phyloP scores from a whole-genome alignment of 495 filamentous ascomycete species.

The Glonium stellatum region DNA sequence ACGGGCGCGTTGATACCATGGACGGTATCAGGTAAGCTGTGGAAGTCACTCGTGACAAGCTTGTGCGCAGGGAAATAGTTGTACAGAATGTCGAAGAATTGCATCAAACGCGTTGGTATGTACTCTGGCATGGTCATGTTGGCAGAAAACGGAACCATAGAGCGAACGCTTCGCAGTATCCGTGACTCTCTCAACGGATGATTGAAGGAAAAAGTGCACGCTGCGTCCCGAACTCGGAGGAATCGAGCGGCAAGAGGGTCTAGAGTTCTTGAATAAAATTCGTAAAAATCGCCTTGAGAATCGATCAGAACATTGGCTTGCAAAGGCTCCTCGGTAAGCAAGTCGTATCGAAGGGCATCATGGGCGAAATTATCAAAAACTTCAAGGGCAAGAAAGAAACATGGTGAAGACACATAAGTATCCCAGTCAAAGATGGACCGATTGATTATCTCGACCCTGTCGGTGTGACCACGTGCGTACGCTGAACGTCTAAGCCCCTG shows the following conservation, averaged over 20 bases:
- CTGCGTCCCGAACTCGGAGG: conserved; percentile 65
- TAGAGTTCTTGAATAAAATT: conserved; percentile 73
- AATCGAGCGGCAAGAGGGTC: conserved; percentile 81
- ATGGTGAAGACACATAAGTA: conserved; percentile 73
- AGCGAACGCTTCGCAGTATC: conserved; percentile 51
- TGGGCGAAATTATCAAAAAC: conserved; percentile 99
- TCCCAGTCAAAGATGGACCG: conserved; percentile 92
- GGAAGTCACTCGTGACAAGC: conserved; percentile 86
- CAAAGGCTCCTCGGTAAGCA: conserved; percentile 62
- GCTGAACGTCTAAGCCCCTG: conserved; percentile 59
- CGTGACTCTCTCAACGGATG: conserved; percentile 50
- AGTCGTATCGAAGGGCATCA: conserved; percentile 84
- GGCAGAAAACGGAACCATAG: conserved; percentile 57
- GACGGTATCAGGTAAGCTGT: conserved; percentile 71
- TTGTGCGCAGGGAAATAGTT: conserved; percentile 82
- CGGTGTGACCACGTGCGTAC: conserved; percentile 62
- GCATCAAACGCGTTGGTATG: conserved; percentile 87
- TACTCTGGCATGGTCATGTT: conserved; percentile 80
- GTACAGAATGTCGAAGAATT: conserved; percentile 87
- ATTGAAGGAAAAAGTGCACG: conserved; percentile 49
- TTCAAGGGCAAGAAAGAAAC: conserved; percentile 97
- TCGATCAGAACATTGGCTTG: conserved; percentile 87
- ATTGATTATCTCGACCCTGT: conserved; percentile 90
- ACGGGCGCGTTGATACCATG: conserved; percentile 84
- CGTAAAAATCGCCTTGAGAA: conserved; percentile 78